A percentile compares a stretch with the other conserved stretches of the same genome.
Conservation (phyloP, 2,329 filamentous ascomycete species). For the Dactylellina parvicollis region DNA sequence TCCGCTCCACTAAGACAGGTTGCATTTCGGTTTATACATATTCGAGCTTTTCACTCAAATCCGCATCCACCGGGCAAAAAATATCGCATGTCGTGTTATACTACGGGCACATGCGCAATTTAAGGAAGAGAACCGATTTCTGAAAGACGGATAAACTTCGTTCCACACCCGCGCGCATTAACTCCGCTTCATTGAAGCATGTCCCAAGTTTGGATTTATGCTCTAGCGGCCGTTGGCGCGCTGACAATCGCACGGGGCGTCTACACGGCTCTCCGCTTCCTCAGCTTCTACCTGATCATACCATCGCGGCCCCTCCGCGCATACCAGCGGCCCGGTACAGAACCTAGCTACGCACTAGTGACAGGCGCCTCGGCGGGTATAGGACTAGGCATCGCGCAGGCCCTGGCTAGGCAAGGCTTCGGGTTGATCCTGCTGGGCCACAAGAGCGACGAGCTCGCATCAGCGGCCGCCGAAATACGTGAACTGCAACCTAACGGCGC, state of each 20-base stretch:
- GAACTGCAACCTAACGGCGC: not conserved
- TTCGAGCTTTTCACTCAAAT: too few species aligned
- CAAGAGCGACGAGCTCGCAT: not conserved
- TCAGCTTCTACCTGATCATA: not conserved
- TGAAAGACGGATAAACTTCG: too few species aligned
- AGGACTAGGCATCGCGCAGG: not conserved
- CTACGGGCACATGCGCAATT: too few species aligned
- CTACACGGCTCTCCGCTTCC: not conserved
- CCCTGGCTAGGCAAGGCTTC: not conserved
- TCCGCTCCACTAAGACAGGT: too few species aligned
- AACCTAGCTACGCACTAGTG: not conserved
- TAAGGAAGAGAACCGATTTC: too few species aligned
- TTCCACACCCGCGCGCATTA: too few species aligned
- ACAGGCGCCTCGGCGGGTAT: not conserved
- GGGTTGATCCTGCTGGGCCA: not conserved
- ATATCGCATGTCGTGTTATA: too few species aligned
- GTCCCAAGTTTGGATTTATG: not conserved
- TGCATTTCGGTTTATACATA: too few species aligned
- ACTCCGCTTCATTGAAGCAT: not conserved
- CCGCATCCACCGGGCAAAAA: too few species aligned
- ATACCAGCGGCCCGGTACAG: not conserved
- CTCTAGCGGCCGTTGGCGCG: not conserved
- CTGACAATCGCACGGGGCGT: not conserved
- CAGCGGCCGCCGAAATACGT: not conserved
- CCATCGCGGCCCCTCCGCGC: not conserved